These are phyloP conservation scores for apple (Malus domestica) DNA, from an alignment of 306 rosid genomes.

Conservation along the genomic window DNA sequence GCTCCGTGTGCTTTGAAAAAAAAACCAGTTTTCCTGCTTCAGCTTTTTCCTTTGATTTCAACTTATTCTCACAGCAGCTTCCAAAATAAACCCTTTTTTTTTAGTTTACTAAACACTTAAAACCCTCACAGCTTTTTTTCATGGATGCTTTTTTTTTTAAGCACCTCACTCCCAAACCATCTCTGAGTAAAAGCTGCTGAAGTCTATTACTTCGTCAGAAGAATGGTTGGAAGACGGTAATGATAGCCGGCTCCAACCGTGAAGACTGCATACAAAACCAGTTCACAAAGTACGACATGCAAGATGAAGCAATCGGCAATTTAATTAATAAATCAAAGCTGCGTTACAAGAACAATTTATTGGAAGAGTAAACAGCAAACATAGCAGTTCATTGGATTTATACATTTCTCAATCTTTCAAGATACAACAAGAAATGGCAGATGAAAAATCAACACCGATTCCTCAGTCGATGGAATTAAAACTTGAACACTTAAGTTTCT, in stretches of 20 bases:
- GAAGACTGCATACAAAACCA: not conserved
- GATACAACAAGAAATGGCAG: not conserved
- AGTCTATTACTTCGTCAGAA: no score
- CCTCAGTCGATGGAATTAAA: not conserved
- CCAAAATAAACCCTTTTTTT: no score
- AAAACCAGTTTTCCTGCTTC: no score
- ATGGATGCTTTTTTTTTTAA: no score
- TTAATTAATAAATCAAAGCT: not conserved
- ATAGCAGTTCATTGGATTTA: not conserved
- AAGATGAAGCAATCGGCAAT: not conserved
- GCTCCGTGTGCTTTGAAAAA: no score
- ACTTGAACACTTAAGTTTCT: not conserved
- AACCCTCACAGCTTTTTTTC: no score
- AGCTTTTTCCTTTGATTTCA: no score
- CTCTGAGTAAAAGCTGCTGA: no score
- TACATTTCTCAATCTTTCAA: not conserved
- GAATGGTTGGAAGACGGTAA: not conserved
- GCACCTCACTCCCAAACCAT: no score
- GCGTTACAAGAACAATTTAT: not conserved
- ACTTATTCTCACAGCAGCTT: no score
- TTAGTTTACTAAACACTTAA: no score
- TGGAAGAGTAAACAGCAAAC: not conserved
- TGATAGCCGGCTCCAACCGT: not conserved
- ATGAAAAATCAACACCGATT: not conserved
- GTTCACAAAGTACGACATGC: not conserved